phyloP scores from a whole-genome alignment of 2,329 filamentous ascomycete genomes.

The Trichoderma sp. region DNA sequence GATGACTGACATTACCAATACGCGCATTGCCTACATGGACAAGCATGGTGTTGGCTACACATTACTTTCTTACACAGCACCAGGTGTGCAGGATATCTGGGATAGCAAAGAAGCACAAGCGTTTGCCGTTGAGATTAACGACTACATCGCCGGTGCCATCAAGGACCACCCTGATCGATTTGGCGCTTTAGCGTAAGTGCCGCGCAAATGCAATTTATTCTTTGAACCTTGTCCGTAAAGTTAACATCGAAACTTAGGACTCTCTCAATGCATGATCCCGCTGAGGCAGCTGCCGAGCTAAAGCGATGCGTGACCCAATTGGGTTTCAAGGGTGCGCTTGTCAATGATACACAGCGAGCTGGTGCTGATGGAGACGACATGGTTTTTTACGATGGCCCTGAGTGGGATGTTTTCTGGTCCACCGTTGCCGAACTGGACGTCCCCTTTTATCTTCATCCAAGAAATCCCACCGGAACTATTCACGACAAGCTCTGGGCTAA shows the following conservation, averaged over 20 bases:
- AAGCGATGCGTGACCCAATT: conserved; percentile 51
- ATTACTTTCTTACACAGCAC: conserved; percentile 47
- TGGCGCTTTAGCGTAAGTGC: conserved; percentile 44
- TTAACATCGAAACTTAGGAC: conserved; percentile 29
- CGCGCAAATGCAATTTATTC: neutral
- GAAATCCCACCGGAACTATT: conserved; percentile 54
- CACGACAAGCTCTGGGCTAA: conserved; percentile 57
- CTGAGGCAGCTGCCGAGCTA: conserved; percentile 49
- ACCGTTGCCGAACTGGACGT: conserved; percentile 57
- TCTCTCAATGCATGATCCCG: conserved; percentile 52
- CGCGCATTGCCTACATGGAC: conserved; percentile 43
- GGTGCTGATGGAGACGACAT: conserved; percentile 57
- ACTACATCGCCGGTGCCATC: conserved; percentile 39
- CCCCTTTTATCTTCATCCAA: conserved; percentile 62
- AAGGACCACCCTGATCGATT: conserved; percentile 39
- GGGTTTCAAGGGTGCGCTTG: conserved; percentile 60
- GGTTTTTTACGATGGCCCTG: conserved; percentile 61
- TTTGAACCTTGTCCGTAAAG: neutral
- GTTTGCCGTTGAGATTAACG: conserved; percentile 42
- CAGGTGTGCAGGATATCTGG: conserved; percentile 46
- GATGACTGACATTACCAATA: conserved; percentile 43
- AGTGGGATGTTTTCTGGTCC: conserved; percentile 61
- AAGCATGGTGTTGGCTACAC: conserved; percentile 48
- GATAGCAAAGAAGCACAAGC: conserved; percentile 41
- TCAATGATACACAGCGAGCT: conserved; percentile 60